Conservation (phyloP, 2,329 filamentous ascomycete species). For the Neonectria magnoliae region DNA sequence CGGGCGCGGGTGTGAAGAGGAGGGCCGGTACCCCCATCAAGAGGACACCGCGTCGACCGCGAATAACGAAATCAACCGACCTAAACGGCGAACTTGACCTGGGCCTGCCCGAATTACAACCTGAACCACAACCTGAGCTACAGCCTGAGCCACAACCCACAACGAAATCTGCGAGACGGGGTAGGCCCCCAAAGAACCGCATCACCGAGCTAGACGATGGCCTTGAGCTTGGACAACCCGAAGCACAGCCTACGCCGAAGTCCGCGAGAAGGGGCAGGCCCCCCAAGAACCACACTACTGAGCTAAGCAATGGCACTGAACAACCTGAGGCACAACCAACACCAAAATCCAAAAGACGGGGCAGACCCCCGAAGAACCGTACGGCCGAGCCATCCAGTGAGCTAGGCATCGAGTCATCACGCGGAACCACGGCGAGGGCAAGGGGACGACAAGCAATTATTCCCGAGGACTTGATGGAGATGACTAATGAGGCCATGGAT, state of each 20-base stretch:
- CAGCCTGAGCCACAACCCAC: conserved; percentile 36
- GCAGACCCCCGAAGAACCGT: conserved; percentile 44
- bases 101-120: conserved; percentile 10
- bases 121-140: conserved; percentile 26
- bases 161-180: conserved; percentile 43
- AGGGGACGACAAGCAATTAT: conserved; percentile 38
- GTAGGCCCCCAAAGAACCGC: conserved; percentile 42
- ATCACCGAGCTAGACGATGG: conserved; percentile 38
- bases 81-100: conserved; percentile 26
- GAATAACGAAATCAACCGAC: conserved; percentile 43
- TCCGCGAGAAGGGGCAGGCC: conserved; percentile 43
- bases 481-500: conserved; percentile 36
- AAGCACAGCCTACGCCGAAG: conserved; percentile 42
- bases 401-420: conserved; percentile 29
- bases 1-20: conserved; percentile 54
- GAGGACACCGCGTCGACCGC: conserved; percentile 48
- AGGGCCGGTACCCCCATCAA: conserved; percentile 57
- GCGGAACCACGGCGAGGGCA: conserved; percentile 22
- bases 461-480: conserved; percentile 41
- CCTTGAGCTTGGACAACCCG: conserved; percentile 21
- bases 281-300: conserved; percentile 38
- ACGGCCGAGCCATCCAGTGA: conserved; percentile 42
- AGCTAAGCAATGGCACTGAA: conserved; percentile 37
- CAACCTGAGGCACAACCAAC: conserved; percentile 44
- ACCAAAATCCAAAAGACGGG: conserved; percentile 45